Percentiles rank a stretch among this genome's conserved stretches.
phyloP scores from a whole-genome alignment of 495 filamentous ascomycete species.

The Daldinia decipiens region DNA sequence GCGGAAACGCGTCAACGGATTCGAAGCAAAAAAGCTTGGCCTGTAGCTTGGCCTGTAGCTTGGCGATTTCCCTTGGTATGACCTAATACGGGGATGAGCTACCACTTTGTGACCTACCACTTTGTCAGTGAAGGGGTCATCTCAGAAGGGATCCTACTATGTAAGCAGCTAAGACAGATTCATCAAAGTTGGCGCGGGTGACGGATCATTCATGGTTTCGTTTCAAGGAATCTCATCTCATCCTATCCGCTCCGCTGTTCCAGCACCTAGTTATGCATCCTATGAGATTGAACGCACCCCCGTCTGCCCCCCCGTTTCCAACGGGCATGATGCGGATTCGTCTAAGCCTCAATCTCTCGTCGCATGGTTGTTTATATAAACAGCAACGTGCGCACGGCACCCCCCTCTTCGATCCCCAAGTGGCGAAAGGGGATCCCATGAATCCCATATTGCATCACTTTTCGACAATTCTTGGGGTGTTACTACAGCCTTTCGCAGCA shows the following conservation, averaged over 20 bases:
- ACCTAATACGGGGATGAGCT: conserved; percentile 3
- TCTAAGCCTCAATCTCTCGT: conserved; percentile 37
- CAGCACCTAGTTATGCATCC: conserved; percentile 25
- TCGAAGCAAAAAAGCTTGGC: conserved; percentile 2
- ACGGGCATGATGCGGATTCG: conserved; percentile 36
- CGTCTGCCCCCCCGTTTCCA: conserved; percentile 16
- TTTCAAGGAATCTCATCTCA: conserved; percentile 41
- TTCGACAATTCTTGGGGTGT: conserved; percentile 33
- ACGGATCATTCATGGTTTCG: conserved; percentile 16
- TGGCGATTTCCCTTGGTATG: conserved; percentile 2
- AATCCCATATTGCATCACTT: conserved; percentile 42
- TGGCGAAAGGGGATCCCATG: conserved; percentile 38
- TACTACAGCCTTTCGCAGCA: conserved; percentile 31
- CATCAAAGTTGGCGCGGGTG: neutral
- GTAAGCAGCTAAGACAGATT: conserved; percentile 5
- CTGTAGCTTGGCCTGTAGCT: neutral
- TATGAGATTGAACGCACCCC: conserved; percentile 24
- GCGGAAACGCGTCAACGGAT: conserved; percentile 30
- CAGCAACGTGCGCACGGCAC: conserved; percentile 36
- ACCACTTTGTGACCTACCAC: conserved; percentile 8
- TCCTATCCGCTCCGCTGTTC: conserved; percentile 28
- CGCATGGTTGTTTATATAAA: conserved; percentile 43
- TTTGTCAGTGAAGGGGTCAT: conserved; percentile 4
- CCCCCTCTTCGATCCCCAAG: conserved; percentile 21
- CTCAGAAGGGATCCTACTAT: neutral